A percentile compares a stretch with the other conserved stretches of the same genome.
phyloP scores from a whole-genome alignment of 257 asterid species.

The Knoxia roxburghii region DNA sequence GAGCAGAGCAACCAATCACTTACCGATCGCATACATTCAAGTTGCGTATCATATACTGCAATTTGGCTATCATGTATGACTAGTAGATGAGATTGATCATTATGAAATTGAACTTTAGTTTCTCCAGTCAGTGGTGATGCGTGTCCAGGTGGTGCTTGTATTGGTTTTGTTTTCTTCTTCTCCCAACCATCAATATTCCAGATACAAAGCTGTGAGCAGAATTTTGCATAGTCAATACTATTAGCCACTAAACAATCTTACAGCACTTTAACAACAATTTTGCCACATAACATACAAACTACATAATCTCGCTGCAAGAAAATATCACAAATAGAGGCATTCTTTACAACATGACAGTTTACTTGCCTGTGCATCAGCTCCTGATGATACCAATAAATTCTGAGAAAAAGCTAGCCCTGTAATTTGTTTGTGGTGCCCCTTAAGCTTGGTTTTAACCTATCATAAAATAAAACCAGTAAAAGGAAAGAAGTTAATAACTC shows the following conservation, averaged over 20 bases:
- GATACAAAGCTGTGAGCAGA: slow-evolving; percentile 51
- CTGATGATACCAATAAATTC: slow-evolving; percentile 83
- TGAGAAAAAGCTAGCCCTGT: slow-evolving; percentile 95
- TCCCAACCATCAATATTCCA: slow-evolving; percentile 97
- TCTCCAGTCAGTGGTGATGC: slow-evolving; percentile 63
- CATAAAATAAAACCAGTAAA: not conserved
- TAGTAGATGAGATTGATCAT: slow-evolving; percentile 72
- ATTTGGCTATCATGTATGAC: slow-evolving; percentile 88
- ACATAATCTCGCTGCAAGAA: not conserved
- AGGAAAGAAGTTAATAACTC: not conserved
- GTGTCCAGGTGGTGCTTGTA: slow-evolving; percentile 74
- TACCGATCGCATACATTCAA: slow-evolving; percentile 73
- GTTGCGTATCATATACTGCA: slow-evolving; percentile 73
- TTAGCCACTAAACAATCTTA: slow-evolving; percentile 10
- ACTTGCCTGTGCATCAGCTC: slow-evolving; percentile 93
- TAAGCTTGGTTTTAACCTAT: slow-evolving; percentile 86
- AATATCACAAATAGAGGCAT: not conserved
- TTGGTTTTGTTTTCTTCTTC: slow-evolving; percentile 67
- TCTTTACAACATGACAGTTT: not conserved
- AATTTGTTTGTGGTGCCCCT: slow-evolving; percentile 90
- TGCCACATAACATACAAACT: not conserved
- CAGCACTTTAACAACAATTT: slow-evolving; percentile 1
- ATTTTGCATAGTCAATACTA: slow-evolving; percentile 12
- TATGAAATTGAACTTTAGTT: slow-evolving; percentile 83
- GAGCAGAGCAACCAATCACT: slow-evolving; percentile 21